phyloP scores from a whole-genome alignment of 805 yeast species.

The Ogataea dorogensis region DNA sequence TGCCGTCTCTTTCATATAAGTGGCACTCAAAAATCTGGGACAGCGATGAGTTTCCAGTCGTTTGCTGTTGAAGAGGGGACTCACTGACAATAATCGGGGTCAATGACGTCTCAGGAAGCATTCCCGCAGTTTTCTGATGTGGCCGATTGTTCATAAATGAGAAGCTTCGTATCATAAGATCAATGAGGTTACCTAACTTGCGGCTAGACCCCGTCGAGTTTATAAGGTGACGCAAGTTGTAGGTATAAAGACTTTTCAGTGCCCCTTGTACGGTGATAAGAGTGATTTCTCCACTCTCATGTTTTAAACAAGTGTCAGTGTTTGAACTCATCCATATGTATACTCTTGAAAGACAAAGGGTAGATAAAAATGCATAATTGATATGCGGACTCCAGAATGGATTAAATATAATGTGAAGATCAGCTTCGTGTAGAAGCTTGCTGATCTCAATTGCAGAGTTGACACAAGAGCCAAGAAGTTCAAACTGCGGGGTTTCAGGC shows the following conservation, averaged over 20 bases:
- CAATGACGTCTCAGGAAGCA: too few relatives aligned
- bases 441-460: constrained; percentile 1
- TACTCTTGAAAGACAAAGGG: constrained; percentile 1
- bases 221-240: not conserved
- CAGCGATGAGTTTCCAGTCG: too few relatives aligned
- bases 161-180: not conserved
- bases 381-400: constrained; percentile 5
- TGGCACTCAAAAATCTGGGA: too few relatives aligned
- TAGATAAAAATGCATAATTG: not conserved
- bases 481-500: not conserved
- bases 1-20: too few relatives aligned
- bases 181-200: constrained; percentile 1
- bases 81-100: too few relatives aligned
- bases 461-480: constrained; percentile 1
- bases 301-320: not conserved
- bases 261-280: too few relatives aligned
- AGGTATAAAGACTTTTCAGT: not conserved
- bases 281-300: not conserved
- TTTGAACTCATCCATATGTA: not conserved
- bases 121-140: too few relatives aligned
- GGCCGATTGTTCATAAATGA: not conserved
- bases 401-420: not conserved
- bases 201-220: not conserved
- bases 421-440: not conserved
- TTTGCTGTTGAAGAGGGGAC: too few relatives aligned